These are phyloP conservation scores for Hypericum perforatum DNA, from an alignment of 345 rosid species.

Conservation along the genomic window DNA sequence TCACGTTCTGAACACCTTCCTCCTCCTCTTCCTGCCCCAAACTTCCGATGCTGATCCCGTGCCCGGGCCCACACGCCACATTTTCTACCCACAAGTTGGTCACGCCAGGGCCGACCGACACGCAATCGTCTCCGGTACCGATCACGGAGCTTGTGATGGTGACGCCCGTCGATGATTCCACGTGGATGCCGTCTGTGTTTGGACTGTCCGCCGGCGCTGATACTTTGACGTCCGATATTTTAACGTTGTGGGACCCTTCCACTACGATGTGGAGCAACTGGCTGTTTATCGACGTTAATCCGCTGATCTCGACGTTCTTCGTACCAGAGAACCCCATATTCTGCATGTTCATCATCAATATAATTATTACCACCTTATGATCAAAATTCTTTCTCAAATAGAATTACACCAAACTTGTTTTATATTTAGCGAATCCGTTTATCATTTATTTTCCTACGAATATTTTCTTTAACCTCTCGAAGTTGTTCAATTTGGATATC, in stretches of 20 bases:
- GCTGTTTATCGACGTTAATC: slow-evolving; percentile 57
- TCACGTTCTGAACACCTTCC: slow-evolving; percentile 20
- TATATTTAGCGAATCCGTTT: too few species aligned
- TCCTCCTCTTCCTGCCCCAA: slow-evolving; percentile 15
- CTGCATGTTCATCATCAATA: slow-evolving; percentile 23
- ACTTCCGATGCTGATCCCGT: slow-evolving; percentile 37
- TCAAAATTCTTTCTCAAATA: too few species aligned
- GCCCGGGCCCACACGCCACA: slow-evolving; percentile 72
- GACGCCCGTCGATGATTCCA: slow-evolving; percentile 39
- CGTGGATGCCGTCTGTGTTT: slow-evolving; percentile 81
- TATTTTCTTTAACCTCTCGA: too few species aligned
- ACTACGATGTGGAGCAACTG: slow-evolving; percentile 58
- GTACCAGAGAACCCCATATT: slow-evolving; percentile 39
- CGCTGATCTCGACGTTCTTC: slow-evolving; percentile 37
- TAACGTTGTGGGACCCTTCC: slow-evolving; percentile 39
- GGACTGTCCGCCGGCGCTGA: slow-evolving; percentile 51
- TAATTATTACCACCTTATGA: too few species aligned
- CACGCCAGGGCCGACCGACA: slow-evolving; percentile 74
- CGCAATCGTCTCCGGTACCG: slow-evolving; percentile 74
- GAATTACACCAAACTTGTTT: too few species aligned
- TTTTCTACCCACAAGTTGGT: slow-evolving; percentile 36
- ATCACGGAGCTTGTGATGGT: slow-evolving; percentile 46
- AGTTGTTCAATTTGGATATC: too few species aligned
- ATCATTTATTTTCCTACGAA: too few species aligned
- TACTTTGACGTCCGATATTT: slow-evolving; percentile 34